Conservation (phyloP, 2,329 filamentous ascomycete species). For the Arthroderma uncinatum region DNA sequence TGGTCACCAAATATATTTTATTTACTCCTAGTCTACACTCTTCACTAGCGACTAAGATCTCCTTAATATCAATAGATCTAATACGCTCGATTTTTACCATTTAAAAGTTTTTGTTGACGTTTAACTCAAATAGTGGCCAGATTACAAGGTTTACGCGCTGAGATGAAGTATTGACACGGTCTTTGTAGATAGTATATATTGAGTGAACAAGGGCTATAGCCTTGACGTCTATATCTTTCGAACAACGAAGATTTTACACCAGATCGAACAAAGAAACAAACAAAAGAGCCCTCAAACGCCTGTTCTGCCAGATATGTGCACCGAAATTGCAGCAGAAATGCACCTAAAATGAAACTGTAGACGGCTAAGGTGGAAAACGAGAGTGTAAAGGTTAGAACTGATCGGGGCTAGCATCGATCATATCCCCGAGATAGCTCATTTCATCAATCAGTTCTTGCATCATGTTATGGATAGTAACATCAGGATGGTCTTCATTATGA, state of each 20-base stretch:
- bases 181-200: not conserved
- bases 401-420: constrained; percentile 25
- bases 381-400: not conserved
- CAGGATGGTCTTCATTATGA: not conserved
- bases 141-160: too few species aligned
- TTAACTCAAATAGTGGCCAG: too few species aligned
- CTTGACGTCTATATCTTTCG: not conserved
- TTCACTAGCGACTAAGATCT: too few species aligned
- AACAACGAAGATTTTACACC: not conserved
- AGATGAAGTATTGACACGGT: not conserved
- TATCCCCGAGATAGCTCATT: constrained; percentile 40
- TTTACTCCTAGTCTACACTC: too few species aligned
- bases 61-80: too few species aligned
- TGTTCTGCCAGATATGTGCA: not conserved
- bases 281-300: not conserved
- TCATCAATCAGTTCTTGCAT: constrained; percentile 43
- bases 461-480: constrained; percentile 16
- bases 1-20: too few species aligned
- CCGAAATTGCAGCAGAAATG: not conserved
- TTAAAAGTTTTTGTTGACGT: too few species aligned
- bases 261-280: not conserved
- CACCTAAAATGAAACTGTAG: not conserved
- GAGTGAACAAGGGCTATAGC: not conserved
- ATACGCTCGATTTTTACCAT: too few species aligned
- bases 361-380: not conserved